Base-by-base conservation (phyloP, 2,329 filamentous ascomycete species). In the Alternaria brassicicola region DNA sequence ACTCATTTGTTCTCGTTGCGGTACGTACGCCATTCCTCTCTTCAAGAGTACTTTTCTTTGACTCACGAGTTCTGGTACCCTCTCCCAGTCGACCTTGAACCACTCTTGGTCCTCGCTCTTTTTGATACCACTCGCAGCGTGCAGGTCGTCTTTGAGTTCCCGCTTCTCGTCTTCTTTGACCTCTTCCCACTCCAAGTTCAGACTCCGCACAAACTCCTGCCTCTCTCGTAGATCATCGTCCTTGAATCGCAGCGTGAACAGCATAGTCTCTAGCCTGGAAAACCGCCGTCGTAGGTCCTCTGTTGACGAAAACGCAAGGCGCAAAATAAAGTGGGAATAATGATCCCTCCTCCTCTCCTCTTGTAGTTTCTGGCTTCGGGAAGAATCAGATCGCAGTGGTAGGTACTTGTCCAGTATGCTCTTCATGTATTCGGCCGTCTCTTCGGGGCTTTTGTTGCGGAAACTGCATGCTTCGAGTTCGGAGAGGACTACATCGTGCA, bases 51-150 rank as follows among this genome's bases (percentile, higher is more conserved):
- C 94, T 93, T 31, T 80, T 87, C 67, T 84, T 47, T 85, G 80
- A 78, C 97, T 93, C 0, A 99, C 88, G 35, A 99, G 80, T 61
- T 98, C 94, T 0, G 94, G 92, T 1, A 99, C 95, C 31, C 88
- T 86, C 74, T 93, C 90, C 93, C 94, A 99, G 71, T 97, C 92
- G 1, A 98, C 92, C 80, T 97, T 98, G 83, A 96, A 96, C 89
- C 92, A 99, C 25, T 82, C 88, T 69, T 95, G 92, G 39, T 97
- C 92, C 15, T 97, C 92, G 6, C 82, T 78, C 58, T 76, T 81
- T 64, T 79, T 81, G 46, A 83, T 68, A 5, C 82, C 80, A 3
- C 84, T 86, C 5, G 84, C 83, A n/a, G 65, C 67, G 23, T 64
- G 48, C 50, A 96, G 78, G 57, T 90, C 85, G 0, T 85, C 80